Evolutionary conservation across 768 basidiomycete genomes (phyloP), one percentile per base, ranked within the genome.

Genomic region (Suillus lakei): DNA sequence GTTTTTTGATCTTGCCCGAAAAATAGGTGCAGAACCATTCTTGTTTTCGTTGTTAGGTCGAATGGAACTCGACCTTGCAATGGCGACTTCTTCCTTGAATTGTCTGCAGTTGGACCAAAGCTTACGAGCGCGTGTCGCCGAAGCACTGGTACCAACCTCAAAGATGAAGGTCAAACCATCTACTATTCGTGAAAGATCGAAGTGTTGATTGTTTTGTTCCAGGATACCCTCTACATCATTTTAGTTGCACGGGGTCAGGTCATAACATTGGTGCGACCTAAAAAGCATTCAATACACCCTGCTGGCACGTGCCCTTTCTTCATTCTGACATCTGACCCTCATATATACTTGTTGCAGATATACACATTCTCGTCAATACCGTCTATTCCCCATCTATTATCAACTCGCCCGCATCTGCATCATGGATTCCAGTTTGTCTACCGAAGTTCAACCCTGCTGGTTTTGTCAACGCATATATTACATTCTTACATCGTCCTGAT

Each of bases 381-480:
- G 86, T 98, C 9, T 86, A 92, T 64, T 86, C 93, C 0, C 92
- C 94, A 0, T 91, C 94, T 1, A 88, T 92, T 68, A 81, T 83
- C 65, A 91, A 89, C 73, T 91, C 90, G 2, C 88, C 90, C 10
- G 91, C 90, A 7, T 83, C 95, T 8, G 92, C 96, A 16, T 91
- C 91, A 7, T 99, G 96, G 95, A 86, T 99, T 9, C 98, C 98
- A 3, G 86, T 99, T 55, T 99, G 98, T 75, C 85, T 99, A 4
- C 97, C 98, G 0, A 96, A 95, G 76, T 99, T 93, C 82, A 95
- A 98, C 72, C 83, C 93, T 0, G 79, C 88, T 5, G 91, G 91
- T 1, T 98, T 98, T 76, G 89, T 97, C 32, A 95, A 99, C 74
- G 92, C 94, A 15, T 98, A 96, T 71, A 85, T 98, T 50, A 85